These are phyloP conservation scores for Trichoderma sp. DNA, from an alignment of 2,329 filamentous ascomycete genomes.

Conservation along the genomic window DNA sequence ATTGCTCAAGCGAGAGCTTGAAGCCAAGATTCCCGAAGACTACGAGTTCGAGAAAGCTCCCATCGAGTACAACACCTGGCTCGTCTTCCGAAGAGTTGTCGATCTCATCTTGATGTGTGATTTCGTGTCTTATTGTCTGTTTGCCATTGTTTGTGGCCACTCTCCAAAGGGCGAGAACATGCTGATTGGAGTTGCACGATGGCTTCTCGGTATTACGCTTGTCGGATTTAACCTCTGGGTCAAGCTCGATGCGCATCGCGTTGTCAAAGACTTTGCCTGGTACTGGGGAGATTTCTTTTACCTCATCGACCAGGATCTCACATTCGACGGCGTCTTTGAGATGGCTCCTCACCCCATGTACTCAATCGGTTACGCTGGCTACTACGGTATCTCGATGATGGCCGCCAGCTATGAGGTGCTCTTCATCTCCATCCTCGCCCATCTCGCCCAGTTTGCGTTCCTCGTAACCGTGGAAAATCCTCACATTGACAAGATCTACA, in stretches of 20 bases:
- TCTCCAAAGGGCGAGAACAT: constrained; percentile 73
- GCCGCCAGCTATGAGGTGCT: constrained; percentile 96
- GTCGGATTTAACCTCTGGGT: constrained; percentile 98
- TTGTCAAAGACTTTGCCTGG: constrained; percentile 99
- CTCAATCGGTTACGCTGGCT: constrained; percentile 95
- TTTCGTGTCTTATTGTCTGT: constrained; percentile 95
- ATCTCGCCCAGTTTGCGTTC: constrained; percentile 93
- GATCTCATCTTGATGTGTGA: constrained; percentile 99
- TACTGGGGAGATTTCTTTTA: constrained; percentile 99
- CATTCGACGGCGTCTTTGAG: constrained; percentile 98
- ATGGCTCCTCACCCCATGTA: constrained; percentile 99
- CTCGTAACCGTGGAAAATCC: constrained; percentile 91
- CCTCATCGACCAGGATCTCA: constrained; percentile 95
- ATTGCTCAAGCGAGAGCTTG: constrained; percentile 84
- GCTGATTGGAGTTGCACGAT: constrained; percentile 72
- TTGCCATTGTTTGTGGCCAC: constrained; percentile 84
- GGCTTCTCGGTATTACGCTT: constrained; percentile 75
- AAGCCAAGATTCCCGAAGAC: constrained; percentile 91
- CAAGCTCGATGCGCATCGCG: constrained; percentile 94
- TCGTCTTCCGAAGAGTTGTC: constrained; percentile 92
- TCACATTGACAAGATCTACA: constrained; percentile 98
- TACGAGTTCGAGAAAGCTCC: constrained; percentile 93
- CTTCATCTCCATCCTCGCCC: constrained; percentile 93
- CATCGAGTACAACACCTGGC: constrained; percentile 98
- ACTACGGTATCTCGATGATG: constrained; percentile 98